Base-by-base conservation (phyloP, 768 basidiomycete genomes). In the Tephrocybe rancida region DNA sequence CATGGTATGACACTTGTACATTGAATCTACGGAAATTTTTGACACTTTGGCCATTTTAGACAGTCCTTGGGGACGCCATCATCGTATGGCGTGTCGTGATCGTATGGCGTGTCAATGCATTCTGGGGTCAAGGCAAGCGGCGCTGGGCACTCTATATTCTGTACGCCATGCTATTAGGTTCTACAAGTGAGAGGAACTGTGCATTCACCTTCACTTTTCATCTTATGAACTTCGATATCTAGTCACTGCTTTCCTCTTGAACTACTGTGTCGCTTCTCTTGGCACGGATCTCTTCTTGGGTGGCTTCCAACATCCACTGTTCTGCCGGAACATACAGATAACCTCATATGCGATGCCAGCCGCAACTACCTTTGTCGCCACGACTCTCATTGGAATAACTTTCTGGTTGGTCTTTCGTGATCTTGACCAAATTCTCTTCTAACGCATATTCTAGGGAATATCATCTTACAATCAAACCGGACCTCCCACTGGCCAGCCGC, bases 281-380 rank as follows among this genome's bases (percentile, higher is more conserved):
- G 54, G 44, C 11, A 55, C 48, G 5, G 25, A 50, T 25, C 48
- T 55, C 34, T 39, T 50, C 16, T 27, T 45, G 18, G 54, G 54
- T 6, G 54, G 48, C 37, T 50, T 55, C 34, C 48, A 55, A 16
- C 25, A 55, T 0, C 48, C 54, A 13, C 43, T 5, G 5, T 46
- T 50, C 19, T 55, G 54, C 24, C 35, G 49, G 1, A 46, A 46
- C 22, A 55, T 55, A 16, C 54, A 55, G 29, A 55, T 45, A 29
- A 46, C 48, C 10, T 55, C 54, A 26, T 55, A 55, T 25, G 48
- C 48, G 19, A 50, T 55, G 48, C 48, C 54, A 10, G 48, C 48
- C 16, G 54, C 44, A 1, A 55, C 54, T 8, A 55, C 54, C 3
- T 49, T 55, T 29, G 44, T 45, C 35, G 54, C 54, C 2, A 55